Evolutionary conservation across 2,329 filamentous ascomycete species (phyloP).

Genomic region (Colletotrichum australisinense): DNA sequence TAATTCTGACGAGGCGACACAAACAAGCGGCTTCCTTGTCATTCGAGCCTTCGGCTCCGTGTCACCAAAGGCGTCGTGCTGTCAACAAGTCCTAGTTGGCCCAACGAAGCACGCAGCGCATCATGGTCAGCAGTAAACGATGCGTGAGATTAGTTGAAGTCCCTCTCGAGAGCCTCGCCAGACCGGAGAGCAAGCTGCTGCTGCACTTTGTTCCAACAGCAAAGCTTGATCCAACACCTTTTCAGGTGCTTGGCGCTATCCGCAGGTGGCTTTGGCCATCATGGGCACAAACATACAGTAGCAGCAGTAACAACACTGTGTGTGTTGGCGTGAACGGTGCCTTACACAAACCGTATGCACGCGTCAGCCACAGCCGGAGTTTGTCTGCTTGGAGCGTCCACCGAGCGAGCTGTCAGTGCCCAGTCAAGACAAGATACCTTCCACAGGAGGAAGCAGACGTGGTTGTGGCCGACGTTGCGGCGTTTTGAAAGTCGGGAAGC

Average conservation of each 20-base stretch:
- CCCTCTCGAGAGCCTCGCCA: background rate
- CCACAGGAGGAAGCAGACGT: background rate
- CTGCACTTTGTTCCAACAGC: background rate
- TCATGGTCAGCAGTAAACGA: background rate
- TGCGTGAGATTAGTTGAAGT: background rate
- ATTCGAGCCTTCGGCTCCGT: conserved; percentile 6
- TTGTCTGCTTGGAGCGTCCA: background rate
- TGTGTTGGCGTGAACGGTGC: background rate
- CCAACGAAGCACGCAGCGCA: background rate
- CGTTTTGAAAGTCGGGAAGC: conserved; percentile 29
- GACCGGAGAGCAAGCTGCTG: background rate
- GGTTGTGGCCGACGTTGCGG: background rate
- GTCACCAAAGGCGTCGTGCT: conserved; percentile 8
- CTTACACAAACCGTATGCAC: conserved; percentile 14
- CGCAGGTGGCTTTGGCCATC: background rate
- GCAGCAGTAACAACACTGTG: background rate
- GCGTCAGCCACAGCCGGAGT: background rate
- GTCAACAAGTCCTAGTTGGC: background rate
- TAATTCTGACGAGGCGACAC: conserved; percentile 17
- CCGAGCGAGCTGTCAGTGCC: conserved; percentile 4
- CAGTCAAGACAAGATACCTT: background rate
- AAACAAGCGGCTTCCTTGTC: conserved; percentile 8
- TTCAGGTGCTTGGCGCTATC: background rate
- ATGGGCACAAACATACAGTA: background rate
- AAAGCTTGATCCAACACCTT: background rate